Percentiles rank a stretch among this genome's conserved stretches.
Evolutionary conservation across 2,329 filamentous ascomycete species (phyloP).

Genomic region (Kalmusia sp.): DNA sequence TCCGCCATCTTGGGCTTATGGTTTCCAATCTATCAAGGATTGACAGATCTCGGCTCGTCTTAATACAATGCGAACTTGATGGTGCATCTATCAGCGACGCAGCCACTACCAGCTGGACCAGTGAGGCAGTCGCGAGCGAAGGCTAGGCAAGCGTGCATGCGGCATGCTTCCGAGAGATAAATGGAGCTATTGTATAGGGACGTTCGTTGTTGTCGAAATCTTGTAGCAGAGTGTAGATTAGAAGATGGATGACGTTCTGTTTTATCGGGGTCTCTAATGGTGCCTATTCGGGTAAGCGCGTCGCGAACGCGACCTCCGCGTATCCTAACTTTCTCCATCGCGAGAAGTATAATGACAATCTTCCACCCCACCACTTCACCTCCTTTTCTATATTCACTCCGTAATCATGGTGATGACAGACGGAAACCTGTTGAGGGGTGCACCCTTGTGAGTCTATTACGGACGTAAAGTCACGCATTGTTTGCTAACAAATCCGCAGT

Average conservation of each 20-base stretch:
- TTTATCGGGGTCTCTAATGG: background rate
- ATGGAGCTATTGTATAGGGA: too few relatives aligned
- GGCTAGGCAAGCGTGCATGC: too few relatives aligned
- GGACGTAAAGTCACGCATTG: background rate
- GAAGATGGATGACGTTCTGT: background rate
- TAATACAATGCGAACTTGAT: too few relatives aligned
- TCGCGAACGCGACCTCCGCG: constrained; percentile 16
- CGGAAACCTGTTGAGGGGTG: constrained; percentile 33
- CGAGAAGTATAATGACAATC: background rate
- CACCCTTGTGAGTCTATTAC: constrained; percentile 35
- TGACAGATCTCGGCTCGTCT: too few relatives aligned
- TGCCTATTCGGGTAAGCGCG: constrained; percentile 14
- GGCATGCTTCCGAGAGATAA: too few relatives aligned
- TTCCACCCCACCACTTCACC: constrained; percentile 1
- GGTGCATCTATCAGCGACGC: too few relatives aligned
- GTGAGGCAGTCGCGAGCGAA: too few relatives aligned
- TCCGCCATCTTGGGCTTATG: too few relatives aligned
- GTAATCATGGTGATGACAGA: constrained; percentile 26
- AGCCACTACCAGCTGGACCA: too few relatives aligned
- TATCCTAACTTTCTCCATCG: background rate
- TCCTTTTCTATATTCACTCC: background rate
- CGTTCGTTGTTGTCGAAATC: background rate
- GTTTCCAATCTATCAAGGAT: too few relatives aligned
- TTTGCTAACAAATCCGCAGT: constrained; percentile 26
- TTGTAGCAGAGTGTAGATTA: background rate